Base-by-base conservation (phyloP, 2,329 filamentous ascomycete species). In the Hymenoscyphus fraxineus region DNA sequence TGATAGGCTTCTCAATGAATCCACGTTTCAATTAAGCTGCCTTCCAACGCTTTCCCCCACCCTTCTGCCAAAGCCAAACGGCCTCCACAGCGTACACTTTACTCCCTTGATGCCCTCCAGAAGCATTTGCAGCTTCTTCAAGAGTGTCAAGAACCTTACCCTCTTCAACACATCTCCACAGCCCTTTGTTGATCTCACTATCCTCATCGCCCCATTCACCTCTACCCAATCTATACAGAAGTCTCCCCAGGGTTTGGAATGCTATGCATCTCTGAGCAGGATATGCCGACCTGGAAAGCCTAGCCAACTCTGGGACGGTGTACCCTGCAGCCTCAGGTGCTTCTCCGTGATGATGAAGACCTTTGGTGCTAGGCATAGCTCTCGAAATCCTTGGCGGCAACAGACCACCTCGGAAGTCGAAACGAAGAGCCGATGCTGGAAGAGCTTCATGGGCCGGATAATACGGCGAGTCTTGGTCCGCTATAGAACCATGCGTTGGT, bases 291-390 rank as follows among this genome's bases (percentile, higher is more conserved):
- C 94, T 84, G 4, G 92, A 88, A 1, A 97, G 83, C 39, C 89
- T 86, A 1, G 92, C 88, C 1, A 99, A 82, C 77, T 99, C 95
- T 0, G 88, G 86, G 38, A 99, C 85, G 0, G 95, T 98, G 77
- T 99, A 99, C 0, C 95, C 95, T 0, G 95, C 95, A 1, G 93
- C 92, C 77, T 96, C 92, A 16, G 95, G 95, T 1, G 94, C 93
- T 65, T 93, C 87, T 67, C 90, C 93, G 76, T 99, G 95, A 76
- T 99, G 94, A 76, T 99, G 95, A 15, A 99, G 83, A 0, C 95
- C 95, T 65, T 89, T 85, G 13, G 87, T 88, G 0, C 86, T 86
- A 5, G 94, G 91, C 32, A 98, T 87, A 1, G 85, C 81, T 63
- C 93, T 83, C 32, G 92, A 88, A 40, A 87, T 84, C 59, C 86